Percentiles rank a stretch among this genome's conserved stretches.
Conservation (phyloP, 169 alveolate genomes). For the Toxoplasma gondii region DNA sequence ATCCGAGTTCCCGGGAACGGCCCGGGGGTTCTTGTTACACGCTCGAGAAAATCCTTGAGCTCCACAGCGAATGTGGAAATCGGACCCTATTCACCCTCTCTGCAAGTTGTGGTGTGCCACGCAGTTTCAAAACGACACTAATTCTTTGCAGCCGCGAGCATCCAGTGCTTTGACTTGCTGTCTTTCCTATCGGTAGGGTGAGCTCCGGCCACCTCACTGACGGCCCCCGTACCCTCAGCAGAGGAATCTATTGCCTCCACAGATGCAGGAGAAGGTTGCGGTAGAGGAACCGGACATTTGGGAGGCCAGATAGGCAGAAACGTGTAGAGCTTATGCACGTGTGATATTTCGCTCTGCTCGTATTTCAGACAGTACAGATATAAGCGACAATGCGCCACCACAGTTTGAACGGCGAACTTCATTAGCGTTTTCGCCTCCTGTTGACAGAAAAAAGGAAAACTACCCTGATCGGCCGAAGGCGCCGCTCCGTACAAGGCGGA, state of each 20-base stretch:
- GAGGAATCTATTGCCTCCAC: background rate
- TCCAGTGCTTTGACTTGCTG: background rate
- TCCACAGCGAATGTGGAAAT: too few relatives aligned
- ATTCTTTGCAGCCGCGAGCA: background rate
- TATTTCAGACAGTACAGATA: conserved; percentile 23
- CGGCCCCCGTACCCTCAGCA: too few relatives aligned
- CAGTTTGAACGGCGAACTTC: background rate
- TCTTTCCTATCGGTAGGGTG: background rate
- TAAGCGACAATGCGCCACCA: conserved; percentile 30
- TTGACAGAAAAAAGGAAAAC: background rate
- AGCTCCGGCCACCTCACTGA: too few relatives aligned
- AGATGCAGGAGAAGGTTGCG: background rate
- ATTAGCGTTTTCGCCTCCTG: background rate
- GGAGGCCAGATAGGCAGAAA: conserved; percentile 9
- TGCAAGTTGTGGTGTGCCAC: too few relatives aligned
- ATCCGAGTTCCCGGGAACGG: too few relatives aligned
- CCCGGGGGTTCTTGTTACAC: too few relatives aligned
- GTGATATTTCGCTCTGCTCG: background rate
- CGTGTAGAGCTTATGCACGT: background rate
- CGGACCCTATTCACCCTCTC: too few relatives aligned
- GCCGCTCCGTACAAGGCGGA: background rate
- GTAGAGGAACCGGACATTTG: background rate
- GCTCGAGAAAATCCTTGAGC: too few relatives aligned
- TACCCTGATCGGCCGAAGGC: background rate
- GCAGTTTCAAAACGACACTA: background rate